phyloP scores from a whole-genome alignment of 1,284 basidiomycete genomes.

The Tilletia walkeri region DNA sequence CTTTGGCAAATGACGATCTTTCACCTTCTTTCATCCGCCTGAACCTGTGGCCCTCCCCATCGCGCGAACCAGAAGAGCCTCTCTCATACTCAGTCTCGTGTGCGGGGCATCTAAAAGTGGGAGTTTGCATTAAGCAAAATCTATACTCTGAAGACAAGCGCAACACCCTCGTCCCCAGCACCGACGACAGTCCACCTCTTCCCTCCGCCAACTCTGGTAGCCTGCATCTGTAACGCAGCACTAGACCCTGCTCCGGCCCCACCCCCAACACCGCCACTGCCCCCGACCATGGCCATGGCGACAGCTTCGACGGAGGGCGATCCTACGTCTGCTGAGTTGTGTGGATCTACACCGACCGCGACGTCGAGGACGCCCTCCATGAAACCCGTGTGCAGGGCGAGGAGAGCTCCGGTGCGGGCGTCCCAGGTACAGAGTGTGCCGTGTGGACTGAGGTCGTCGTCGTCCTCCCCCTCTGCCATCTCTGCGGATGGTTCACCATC shows the following conservation, averaged over 20 bases:
- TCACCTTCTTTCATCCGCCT: no score
- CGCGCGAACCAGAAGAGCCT: no score
- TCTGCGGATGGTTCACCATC: not conserved
- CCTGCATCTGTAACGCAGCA: not conserved
- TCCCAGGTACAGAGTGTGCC: slow-evolving; percentile 88
- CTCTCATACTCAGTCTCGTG: no score
- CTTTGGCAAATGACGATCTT: no score
- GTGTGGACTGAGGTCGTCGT: slow-evolving; percentile 61
- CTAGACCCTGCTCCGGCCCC: no score
- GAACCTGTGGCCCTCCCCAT: no score
- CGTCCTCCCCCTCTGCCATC: not conserved
- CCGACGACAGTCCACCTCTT: slow-evolving; percentile 52
- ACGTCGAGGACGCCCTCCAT: slow-evolving; percentile 75
- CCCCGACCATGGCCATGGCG: slow-evolving; percentile 53
- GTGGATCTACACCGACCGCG: slow-evolving; percentile 59
- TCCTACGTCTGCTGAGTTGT: slow-evolving; percentile 42
- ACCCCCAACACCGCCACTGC: slow-evolving; percentile 37
- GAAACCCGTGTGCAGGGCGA: slow-evolving; percentile 82
- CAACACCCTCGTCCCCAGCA: slow-evolving; percentile 55
- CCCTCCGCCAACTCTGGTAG: slow-evolving; percentile 37
- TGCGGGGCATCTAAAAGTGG: no score
- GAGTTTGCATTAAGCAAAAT: no score
- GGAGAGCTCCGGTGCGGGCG: slow-evolving; percentile 73
- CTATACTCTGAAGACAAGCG: slow-evolving; percentile 50
- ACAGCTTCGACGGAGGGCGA: slow-evolving; percentile 11